Conservation (phyloP, 768 basidiomycete species). For the Coprinopsis marcescibilis region DNA sequence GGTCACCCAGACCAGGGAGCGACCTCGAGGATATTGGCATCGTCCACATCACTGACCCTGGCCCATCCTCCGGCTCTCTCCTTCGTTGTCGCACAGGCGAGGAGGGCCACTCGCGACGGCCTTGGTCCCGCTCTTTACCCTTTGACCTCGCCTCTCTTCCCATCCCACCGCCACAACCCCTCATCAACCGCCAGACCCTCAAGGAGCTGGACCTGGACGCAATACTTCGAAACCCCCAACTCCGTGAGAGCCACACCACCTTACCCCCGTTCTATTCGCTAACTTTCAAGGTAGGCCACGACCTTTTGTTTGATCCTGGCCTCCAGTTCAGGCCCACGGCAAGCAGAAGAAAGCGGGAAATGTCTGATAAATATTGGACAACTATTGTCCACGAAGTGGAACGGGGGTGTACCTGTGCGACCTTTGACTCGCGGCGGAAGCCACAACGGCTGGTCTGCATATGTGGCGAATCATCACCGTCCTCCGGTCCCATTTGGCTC, state of each 20-base stretch:
- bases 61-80: slow-evolving; percentile 40
- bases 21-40: slow-evolving; percentile 44
- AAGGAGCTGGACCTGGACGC: slow-evolving; percentile 81
- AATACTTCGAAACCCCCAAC: slow-evolving; percentile 85
- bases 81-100: slow-evolving; percentile 21
- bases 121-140: slow-evolving; percentile 28
- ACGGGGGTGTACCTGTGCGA: slow-evolving; percentile 77
- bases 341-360: slow-evolving; percentile 65
- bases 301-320: slow-evolving; percentile 82
- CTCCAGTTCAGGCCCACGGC: slow-evolving; percentile 76
- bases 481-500: slow-evolving; percentile 34
- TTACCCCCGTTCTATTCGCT: slow-evolving; percentile 14
- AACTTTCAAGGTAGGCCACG: slow-evolving; percentile 57
- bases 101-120: slow-evolving; percentile 8
- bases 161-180: slow-evolving; percentile 65
- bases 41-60: slow-evolving; percentile 35
- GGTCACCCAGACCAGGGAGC: slow-evolving; percentile 28
- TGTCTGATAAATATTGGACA: slow-evolving; percentile 80
- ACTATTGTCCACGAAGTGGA: slow-evolving; percentile 76
- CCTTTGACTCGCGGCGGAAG: slow-evolving; percentile 60
- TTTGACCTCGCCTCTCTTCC: slow-evolving; percentile 44
- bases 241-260: slow-evolving; percentile 53
- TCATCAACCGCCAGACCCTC: slow-evolving; percentile 79
- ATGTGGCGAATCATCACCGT: slow-evolving; percentile 13
- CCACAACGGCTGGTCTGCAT: slow-evolving; percentile 31